Evolutionary conservation across 2,329 filamentous ascomycete genomes (phyloP).

Genomic region (Penicillium janthinellum): DNA sequence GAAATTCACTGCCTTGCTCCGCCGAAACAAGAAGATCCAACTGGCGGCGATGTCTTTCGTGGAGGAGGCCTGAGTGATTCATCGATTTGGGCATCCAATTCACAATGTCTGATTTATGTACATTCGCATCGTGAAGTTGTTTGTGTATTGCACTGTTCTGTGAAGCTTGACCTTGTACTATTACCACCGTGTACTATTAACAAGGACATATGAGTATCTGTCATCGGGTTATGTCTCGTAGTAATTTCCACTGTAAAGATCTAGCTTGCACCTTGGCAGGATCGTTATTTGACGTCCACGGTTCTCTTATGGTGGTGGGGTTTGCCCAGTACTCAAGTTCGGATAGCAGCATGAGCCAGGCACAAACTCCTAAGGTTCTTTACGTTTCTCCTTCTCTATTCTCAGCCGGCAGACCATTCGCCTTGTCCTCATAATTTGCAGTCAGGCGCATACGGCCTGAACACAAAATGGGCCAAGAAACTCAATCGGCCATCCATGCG

Average conservation of each 20-base stretch:
- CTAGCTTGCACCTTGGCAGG: neutral
- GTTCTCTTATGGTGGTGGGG: neutral
- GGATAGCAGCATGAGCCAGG: too few relatives aligned
- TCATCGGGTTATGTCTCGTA: neutral
- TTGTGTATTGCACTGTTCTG: neutral
- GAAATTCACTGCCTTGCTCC: constrained; percentile 43
- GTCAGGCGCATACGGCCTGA: neutral
- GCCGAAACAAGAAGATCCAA: constrained; percentile 47
- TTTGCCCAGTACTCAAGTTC: too few relatives aligned
- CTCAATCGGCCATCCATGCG: too few relatives aligned
- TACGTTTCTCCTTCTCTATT: too few relatives aligned
- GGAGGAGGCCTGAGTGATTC: constrained; percentile 2
- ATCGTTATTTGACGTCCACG: neutral
- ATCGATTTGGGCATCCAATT: neutral
- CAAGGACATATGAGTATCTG: neutral
- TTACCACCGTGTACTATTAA: neutral
- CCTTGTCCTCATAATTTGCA: too few relatives aligned
- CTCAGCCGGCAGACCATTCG: too few relatives aligned
- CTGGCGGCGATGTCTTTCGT: constrained; percentile 42
- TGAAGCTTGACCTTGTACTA: neutral
- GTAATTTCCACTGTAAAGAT: neutral
- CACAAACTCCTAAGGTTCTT: too few relatives aligned
- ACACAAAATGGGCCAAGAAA: neutral
- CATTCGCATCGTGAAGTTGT: neutral
- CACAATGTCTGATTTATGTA: neutral